These are phyloP conservation scores for Melanomma pulvis-pyrius DNA, from an alignment of 495 filamentous ascomycete species.

Conservation along the genomic window DNA sequence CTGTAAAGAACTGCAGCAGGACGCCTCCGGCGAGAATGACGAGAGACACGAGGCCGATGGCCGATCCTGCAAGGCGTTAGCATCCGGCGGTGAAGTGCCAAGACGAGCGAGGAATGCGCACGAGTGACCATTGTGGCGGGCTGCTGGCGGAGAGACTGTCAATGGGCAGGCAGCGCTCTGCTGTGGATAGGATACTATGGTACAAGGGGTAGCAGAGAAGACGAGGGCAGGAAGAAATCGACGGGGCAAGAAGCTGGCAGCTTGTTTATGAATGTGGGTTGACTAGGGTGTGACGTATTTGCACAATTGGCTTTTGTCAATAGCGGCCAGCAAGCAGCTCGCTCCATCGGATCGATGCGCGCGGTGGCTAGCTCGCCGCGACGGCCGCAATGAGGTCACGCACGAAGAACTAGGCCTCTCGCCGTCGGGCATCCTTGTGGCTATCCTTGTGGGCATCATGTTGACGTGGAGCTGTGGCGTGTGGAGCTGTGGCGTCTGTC, in stretches of 20 bases:
- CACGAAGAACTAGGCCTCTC: neutral
- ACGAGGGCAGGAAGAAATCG: neutral
- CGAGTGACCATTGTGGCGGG: conserved; percentile 11
- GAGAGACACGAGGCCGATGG: conserved; percentile 64
- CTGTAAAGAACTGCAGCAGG: conserved; percentile 76
- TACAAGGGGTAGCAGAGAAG: neutral
- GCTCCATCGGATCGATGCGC: neutral
- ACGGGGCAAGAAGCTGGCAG: neutral
- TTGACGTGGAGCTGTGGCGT: neutral
- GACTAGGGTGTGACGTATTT: conserved; percentile 4
- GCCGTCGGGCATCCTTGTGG: neutral
- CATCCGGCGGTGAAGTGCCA: neutral
- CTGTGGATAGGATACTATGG: too few relatives aligned
- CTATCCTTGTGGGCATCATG: neutral
- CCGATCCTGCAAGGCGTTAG: conserved; percentile 28
- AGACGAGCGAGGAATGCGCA: neutral
- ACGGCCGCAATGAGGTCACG: conserved; percentile 16
- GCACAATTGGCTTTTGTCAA: neutral
- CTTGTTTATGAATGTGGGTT: neutral
- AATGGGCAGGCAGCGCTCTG: too few relatives aligned
- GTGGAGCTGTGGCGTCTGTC: neutral
- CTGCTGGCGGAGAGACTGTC: too few relatives aligned
- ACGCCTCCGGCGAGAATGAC: conserved; percentile 74
- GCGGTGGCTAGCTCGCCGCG: neutral
- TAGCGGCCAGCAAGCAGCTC: neutral